A percentile compares a stretch with the other conserved stretches of the same genome.
Evolutionary conservation across 495 filamentous ascomycete genomes (phyloP).

Genomic region (Echria macrotheca): DNA sequence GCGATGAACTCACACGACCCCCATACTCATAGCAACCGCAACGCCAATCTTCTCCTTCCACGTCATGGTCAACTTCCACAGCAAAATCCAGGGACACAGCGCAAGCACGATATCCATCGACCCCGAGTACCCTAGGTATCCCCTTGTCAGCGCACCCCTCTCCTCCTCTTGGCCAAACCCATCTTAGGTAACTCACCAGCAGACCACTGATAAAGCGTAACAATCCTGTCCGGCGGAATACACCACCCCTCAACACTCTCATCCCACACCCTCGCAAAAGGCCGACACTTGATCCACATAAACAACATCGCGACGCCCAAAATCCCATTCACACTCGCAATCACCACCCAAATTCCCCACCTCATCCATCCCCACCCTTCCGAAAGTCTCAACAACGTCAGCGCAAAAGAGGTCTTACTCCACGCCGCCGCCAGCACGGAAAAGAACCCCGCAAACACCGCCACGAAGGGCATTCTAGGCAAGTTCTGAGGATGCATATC

Average conservation of each 20-base stretch:
- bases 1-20: conserved; percentile 24
- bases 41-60: conserved; percentile 28
- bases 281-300: conserved; percentile 22
- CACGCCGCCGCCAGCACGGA: conserved; percentile 17
- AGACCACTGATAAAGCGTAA: conserved; percentile 19
- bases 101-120: conserved; percentile 31
- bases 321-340: conserved; percentile 17
- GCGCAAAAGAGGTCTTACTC: conserved; percentile 24
- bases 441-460: conserved; percentile 22
- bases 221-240: conserved; percentile 12
- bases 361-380: conserved; percentile 20
- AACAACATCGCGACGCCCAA: conserved; percentile 18
- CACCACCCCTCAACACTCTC: conserved; percentile 15
- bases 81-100: conserved; percentile 29
- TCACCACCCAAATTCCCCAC: conserved; percentile 18
- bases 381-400: conserved; percentile 20
- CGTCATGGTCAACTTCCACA: conserved; percentile 23
- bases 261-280: conserved; percentile 19
- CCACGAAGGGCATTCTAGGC: conserved; percentile 14
- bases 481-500: conserved; percentile 18
- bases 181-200: conserved; percentile 8
- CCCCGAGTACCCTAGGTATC: conserved; percentile 34
- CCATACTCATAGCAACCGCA: conserved; percentile 35
- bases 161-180: not conserved
- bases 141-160: not conserved